A percentile compares a stretch with the other conserved stretches of the same genome.
These are phyloP conservation scores for Populus ilicifolia DNA, from an alignment of 345 rosid genomes.

Conservation along the genomic window DNA sequence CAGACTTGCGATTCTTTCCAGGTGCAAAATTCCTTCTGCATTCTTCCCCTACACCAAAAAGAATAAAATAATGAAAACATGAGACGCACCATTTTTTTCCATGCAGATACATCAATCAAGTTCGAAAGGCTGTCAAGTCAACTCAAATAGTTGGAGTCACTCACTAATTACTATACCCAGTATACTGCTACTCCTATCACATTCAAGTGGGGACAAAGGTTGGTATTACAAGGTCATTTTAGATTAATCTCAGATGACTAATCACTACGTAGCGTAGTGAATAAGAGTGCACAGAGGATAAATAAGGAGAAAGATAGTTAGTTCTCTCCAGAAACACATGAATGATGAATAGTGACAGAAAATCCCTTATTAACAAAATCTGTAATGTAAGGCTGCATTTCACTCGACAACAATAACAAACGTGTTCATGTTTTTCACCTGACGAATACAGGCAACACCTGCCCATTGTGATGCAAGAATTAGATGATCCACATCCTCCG, in stretches of 20 bases:
- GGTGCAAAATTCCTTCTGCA: constrained; percentile 63
- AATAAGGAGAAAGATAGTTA: too few relatives aligned
- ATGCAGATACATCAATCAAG: background rate
- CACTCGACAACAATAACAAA: background rate
- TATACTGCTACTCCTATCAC: too few relatives aligned
- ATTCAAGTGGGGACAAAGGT: too few relatives aligned
- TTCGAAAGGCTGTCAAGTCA: background rate
- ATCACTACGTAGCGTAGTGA: too few relatives aligned
- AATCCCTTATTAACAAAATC: background rate
- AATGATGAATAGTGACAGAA: background rate
- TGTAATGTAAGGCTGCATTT: background rate
- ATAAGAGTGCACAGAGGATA: too few relatives aligned
- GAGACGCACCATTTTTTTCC: background rate
- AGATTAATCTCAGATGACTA: too few relatives aligned
- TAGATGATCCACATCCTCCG: constrained; percentile 50
- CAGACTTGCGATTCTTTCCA: constrained; percentile 62
- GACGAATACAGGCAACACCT: constrained; percentile 58
- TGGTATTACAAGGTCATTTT: too few relatives aligned
- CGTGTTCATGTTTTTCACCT: constrained; percentile 37
- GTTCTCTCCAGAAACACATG: too few relatives aligned
- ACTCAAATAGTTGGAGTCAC: background rate
- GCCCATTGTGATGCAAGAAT: constrained; percentile 82
- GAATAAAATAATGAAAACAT: background rate
- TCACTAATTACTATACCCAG: too few relatives aligned
- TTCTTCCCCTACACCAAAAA: constrained; percentile 51